Percentiles rank a stretch among this genome's conserved stretches.
Conservation (phyloP, 2,329 filamentous ascomycete species). For the Hypocreales sp. region DNA sequence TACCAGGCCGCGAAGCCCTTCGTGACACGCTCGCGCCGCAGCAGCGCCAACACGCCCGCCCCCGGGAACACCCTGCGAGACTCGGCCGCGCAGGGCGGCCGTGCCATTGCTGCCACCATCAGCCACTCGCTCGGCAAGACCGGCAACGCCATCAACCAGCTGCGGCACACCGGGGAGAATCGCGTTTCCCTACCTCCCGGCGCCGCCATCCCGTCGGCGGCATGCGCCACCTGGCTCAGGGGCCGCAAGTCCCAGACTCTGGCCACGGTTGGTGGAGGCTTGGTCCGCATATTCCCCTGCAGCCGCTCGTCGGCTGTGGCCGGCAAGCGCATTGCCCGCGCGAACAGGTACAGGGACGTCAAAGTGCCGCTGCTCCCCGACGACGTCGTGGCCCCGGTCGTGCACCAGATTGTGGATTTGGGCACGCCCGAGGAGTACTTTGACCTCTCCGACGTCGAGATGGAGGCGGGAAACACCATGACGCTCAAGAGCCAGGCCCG, state of each 20-base stretch:
- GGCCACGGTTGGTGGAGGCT: constrained; percentile 48
- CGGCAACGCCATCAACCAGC: constrained; percentile 51
- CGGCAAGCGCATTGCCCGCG: constrained; percentile 35
- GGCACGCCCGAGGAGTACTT: constrained; percentile 39
- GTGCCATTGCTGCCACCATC: constrained; percentile 57
- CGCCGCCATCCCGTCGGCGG: constrained; percentile 33
- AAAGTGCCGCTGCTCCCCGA: constrained; percentile 49
- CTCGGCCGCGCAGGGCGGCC: constrained; percentile 53
- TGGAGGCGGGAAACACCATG: constrained; percentile 38
- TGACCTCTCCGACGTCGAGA: constrained; percentile 34
- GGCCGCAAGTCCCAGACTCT: constrained; percentile 47
- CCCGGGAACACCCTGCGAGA: constrained; percentile 33
- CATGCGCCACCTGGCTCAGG: constrained; percentile 50
- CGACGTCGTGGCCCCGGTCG: constrained; percentile 37
- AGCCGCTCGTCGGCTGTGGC: constrained; percentile 38
- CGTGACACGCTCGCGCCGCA: constrained; percentile 37
- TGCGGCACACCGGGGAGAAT: constrained; percentile 63
- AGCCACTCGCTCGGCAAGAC: constrained; percentile 61
- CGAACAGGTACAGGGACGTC: constrained; percentile 48
- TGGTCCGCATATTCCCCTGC: constrained; percentile 49
- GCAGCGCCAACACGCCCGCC: constrained; percentile 20
- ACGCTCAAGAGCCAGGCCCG: constrained; percentile 28
- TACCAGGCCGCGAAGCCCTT: constrained; percentile 51
- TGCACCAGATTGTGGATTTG: constrained; percentile 34
- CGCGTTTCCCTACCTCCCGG: constrained; percentile 52